Conservation (phyloP, 2,329 filamentous ascomycete genomes). For the Aaosphaeria arxii region DNA sequence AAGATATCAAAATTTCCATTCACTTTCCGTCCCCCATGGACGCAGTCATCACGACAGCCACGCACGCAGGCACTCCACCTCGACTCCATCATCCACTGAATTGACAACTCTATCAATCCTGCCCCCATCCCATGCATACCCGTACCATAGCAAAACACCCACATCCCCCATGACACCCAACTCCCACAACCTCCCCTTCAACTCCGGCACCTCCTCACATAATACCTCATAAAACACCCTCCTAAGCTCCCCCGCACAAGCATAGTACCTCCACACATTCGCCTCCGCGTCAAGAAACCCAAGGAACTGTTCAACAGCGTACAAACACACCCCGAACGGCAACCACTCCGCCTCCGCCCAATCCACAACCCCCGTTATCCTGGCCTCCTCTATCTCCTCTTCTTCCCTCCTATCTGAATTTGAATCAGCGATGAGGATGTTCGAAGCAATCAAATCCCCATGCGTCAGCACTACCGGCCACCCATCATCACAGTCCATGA, state of each 20-base stretch:
- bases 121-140: slow-evolving; percentile 62
- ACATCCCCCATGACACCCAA: slow-evolving; percentile 45
- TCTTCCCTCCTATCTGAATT: too few relatives aligned
- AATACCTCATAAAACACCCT: slow-evolving; percentile 51
- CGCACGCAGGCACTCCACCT: slow-evolving; percentile 52
- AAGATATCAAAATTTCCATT: too few relatives aligned
- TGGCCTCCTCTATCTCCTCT: slow-evolving; percentile 40
- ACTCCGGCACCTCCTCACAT: slow-evolving; percentile 29
- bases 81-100: slow-evolving; percentile 48
- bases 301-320: slow-evolving; percentile 60
- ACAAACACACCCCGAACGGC: slow-evolving; percentile 59
- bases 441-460: slow-evolving; percentile 58
- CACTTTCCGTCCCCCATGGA: neutral
- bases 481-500: too few relatives aligned
- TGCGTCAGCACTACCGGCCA: slow-evolving; percentile 57
- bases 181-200: slow-evolving; percentile 21
- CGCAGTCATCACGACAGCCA: slow-evolving; percentile 19
- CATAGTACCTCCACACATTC: slow-evolving; percentile 40
- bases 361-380: slow-evolving; percentile 56
- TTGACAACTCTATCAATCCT: slow-evolving; percentile 57
- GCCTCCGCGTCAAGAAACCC: slow-evolving; percentile 40
- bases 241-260: slow-evolving; percentile 44
- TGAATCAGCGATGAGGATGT: slow-evolving; percentile 53
- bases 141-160: slow-evolving; percentile 62
- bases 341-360: slow-evolving; percentile 63